A percentile compares a stretch with the other conserved stretches of the same genome.
These are phyloP conservation scores for Phytophthora agathidicida DNA, from an alignment of 352 stramenopile species.

Conservation along the genomic window DNA sequence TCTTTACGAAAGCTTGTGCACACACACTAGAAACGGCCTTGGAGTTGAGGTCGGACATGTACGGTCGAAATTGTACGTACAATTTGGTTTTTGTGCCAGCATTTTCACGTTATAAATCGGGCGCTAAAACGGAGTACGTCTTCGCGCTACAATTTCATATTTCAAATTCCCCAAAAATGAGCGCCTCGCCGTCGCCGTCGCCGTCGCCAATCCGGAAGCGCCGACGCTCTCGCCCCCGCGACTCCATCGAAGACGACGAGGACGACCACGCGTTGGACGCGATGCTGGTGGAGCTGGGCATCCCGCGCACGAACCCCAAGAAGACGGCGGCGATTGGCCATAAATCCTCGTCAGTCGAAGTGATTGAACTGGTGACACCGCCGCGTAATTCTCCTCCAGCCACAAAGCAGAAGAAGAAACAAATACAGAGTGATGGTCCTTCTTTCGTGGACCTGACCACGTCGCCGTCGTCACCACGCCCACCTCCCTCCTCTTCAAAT, in stretches of 20 bases:
- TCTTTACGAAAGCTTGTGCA: too few relatives aligned
- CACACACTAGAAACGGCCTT: too few relatives aligned
- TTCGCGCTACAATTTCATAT: too few relatives aligned
- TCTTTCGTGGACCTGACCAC: conserved; percentile 55
- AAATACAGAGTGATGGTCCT: conserved; percentile 14
- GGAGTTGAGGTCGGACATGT: too few relatives aligned
- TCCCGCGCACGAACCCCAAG: conserved; percentile 19
- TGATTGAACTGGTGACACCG: conserved; percentile 57
- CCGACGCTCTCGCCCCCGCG: conserved; percentile 13
- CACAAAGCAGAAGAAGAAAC: conserved; percentile 16
- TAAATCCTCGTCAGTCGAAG: conserved; percentile 8
- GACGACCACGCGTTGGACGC: conserved; percentile 35
- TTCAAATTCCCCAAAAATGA: too few relatives aligned
- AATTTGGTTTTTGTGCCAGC: too few relatives aligned
- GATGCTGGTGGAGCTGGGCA: conserved; percentile 42
- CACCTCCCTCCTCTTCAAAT: conserved; percentile 4
- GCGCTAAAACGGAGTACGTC: too few relatives aligned
- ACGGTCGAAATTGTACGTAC: too few relatives aligned
- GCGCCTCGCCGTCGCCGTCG: not conserved
- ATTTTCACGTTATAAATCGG: too few relatives aligned
- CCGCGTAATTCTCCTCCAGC: conserved; percentile 20
- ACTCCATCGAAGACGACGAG: conserved; percentile 27
- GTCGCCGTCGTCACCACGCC: conserved; percentile 15
- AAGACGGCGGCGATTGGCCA: conserved; percentile 16
- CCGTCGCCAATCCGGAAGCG: not conserved